A percentile compares a stretch with the other conserved stretches of the same genome.
These are phyloP conservation scores for Whalleya microplaca DNA, from an alignment of 2,329 filamentous ascomycete genomes.

Conservation along the genomic window DNA sequence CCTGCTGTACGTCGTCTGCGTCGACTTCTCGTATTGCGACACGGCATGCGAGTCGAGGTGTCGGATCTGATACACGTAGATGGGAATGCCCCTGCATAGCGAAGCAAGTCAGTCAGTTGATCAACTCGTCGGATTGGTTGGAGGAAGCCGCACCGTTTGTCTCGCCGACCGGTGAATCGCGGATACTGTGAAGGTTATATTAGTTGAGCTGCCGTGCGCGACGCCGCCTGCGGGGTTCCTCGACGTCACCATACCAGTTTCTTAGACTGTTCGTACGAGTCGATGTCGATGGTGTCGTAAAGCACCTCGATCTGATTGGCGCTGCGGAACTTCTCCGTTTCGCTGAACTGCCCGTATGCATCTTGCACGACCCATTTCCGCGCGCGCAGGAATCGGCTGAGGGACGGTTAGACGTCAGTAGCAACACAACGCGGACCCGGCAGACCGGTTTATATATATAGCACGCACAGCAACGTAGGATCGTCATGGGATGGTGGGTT, in stretches of 20 bases:
- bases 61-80: slow-evolving; percentile 88
- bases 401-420: slow-evolving; percentile 13
- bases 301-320: slow-evolving; percentile 77
- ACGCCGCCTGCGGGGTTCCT: slow-evolving; percentile 9
- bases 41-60: slow-evolving; percentile 84
- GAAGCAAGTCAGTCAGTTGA: slow-evolving; percentile 3
- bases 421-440: slow-evolving; percentile 5
- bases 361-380: slow-evolving; percentile 79
- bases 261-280: slow-evolving; percentile 80
- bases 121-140: neutral
- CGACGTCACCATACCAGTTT: slow-evolving; percentile 60
- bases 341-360: slow-evolving; percentile 81
- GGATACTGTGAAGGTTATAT: slow-evolving; percentile 66
- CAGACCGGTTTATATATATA: no score
- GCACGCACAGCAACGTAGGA: slow-evolving; percentile 69
- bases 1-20: slow-evolving; percentile 53
- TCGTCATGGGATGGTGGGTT: slow-evolving; percentile 70
- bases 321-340: slow-evolving; percentile 85
- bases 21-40: slow-evolving; percentile 72
- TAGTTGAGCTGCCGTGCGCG: neutral
- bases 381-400: slow-evolving; percentile 82
- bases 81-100: slow-evolving; percentile 73
- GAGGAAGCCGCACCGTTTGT: slow-evolving; percentile 53
- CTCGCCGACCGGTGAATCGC: slow-evolving; percentile 91
- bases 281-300: slow-evolving; percentile 84